Percentiles rank a stretch among this genome's conserved stretches.
phyloP scores from a whole-genome alignment of 306 rosid genomes.

The Lathyrus aphaca region DNA sequence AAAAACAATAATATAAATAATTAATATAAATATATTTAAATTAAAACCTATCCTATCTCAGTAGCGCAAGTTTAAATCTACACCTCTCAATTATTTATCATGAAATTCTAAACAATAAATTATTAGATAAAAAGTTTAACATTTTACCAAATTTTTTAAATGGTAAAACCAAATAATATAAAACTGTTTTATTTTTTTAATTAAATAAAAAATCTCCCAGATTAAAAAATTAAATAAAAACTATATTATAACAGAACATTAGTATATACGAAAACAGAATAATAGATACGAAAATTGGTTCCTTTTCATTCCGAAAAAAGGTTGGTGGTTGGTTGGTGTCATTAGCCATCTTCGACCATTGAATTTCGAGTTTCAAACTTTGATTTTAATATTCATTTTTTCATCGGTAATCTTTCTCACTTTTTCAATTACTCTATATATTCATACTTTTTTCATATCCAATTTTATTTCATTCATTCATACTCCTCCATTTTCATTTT shows the following conservation, averaged over 20 bases:
- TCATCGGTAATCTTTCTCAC: slow-evolving; percentile 26
- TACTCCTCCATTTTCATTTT: slow-evolving; percentile 40
- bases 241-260: background rate
- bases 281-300: background rate
- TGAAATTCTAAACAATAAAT: too few species aligned
- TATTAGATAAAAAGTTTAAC: too few species aligned
- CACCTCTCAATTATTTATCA: too few species aligned
- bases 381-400: slow-evolving; percentile 2
- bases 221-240: too few species aligned
- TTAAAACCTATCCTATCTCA: too few species aligned
- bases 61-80: too few species aligned
- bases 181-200: too few species aligned
- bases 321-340: slow-evolving; percentile 34
- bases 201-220: too few species aligned
- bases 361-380: slow-evolving; percentile 20
- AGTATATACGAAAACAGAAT: background rate
- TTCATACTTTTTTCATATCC: slow-evolving; percentile 3
- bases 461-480: slow-evolving; percentile 20
- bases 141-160: too few species aligned
- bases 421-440: background rate
- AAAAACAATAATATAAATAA: too few species aligned
- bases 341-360: slow-evolving; percentile 28
- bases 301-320: background rate
- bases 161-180: too few species aligned
- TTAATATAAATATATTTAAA: too few species aligned